Percentiles rank a stretch among this genome's conserved stretches.
Evolutionary conservation across 176 grass and related monocot species (phyloP).

Genomic region (Ananas comosus): DNA sequence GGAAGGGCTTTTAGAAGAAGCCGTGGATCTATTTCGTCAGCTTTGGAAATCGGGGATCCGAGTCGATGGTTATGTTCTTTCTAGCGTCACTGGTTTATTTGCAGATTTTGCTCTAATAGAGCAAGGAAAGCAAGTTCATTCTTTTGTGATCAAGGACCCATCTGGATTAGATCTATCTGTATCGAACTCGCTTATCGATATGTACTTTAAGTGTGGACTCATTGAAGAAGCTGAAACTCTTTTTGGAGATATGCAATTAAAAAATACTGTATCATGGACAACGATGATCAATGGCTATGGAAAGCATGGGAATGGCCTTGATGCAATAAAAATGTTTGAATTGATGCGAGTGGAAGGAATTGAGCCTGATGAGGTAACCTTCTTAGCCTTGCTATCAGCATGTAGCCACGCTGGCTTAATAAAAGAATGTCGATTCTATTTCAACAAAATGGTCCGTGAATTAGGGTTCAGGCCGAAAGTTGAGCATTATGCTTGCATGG

Average conservation of each 20-base stretch:
- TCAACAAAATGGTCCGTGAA: conserved; percentile 1
- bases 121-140: conserved; percentile 45
- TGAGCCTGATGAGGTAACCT: conserved; percentile 27
- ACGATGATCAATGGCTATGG: conserved; percentile 42
- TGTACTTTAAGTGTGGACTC: conserved; percentile 50
- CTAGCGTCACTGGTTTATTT: conserved; percentile 18
- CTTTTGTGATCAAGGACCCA: conserved; percentile 12
- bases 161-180: conserved; percentile 21
- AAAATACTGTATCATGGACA: conserved; percentile 46
- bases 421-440: conserved; percentile 22
- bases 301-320: conserved; percentile 32
- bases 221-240: conserved; percentile 10
- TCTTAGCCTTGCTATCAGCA: conserved; percentile 39
- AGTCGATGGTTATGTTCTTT: conserved; percentile 24
- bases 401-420: conserved; percentile 45
- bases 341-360: conserved; percentile 23
- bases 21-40: conserved; percentile 21
- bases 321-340: conserved; percentile 30
- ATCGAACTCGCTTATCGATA: conserved; percentile 29
- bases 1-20: conserved; percentile 25
- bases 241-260: conserved; percentile 28
- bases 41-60: conserved; percentile 33
- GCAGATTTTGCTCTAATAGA: conserved; percentile 35
- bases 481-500: conserved; percentile 41
- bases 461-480: conserved; percentile 2